Conservation (phyloP, 805 yeast species). For the Lachancea dasiensis region DNA sequence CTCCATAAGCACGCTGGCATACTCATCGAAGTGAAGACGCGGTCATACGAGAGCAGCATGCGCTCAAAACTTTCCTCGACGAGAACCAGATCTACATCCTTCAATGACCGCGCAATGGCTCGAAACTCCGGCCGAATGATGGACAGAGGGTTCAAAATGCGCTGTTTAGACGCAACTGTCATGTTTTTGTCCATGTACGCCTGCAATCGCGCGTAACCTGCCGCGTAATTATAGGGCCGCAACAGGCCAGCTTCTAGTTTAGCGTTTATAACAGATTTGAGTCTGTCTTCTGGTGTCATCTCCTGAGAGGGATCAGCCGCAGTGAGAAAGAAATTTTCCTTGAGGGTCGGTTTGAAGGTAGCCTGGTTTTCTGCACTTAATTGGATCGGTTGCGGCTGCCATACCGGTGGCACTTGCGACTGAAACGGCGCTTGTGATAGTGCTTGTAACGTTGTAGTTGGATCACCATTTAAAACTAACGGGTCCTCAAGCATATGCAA, state of each 20-base stretch:
- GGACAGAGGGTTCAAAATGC: conserved; percentile 79
- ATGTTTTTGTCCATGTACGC: conserved; percentile 88
- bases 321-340: conserved; percentile 87
- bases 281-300: conserved; percentile 86
- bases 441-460: conserved; percentile 1
- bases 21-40: conserved; percentile 96
- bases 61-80: conserved; percentile 94
- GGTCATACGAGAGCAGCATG: conserved; percentile 85
- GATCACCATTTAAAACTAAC: conserved; percentile 27
- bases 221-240: conserved; percentile 89
- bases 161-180: conserved; percentile 75
- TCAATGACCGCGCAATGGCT: conserved; percentile 83
- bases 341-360: conserved; percentile 57
- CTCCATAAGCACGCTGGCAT: conserved; percentile 97
- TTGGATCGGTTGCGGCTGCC: no score
- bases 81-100: conserved; percentile 83
- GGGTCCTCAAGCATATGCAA: conserved; percentile 87
- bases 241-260: conserved; percentile 88
- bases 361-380: background rate
- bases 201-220: conserved; percentile 86
- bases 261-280: conserved; percentile 90
- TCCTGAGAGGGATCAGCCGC: conserved; percentile 97
- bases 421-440: conserved; percentile 8
- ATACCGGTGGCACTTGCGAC: no score
- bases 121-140: conserved; percentile 89